phyloP scores from a whole-genome alignment of 768 basidiomycete species.

The Termitomyces eurrhizus region DNA sequence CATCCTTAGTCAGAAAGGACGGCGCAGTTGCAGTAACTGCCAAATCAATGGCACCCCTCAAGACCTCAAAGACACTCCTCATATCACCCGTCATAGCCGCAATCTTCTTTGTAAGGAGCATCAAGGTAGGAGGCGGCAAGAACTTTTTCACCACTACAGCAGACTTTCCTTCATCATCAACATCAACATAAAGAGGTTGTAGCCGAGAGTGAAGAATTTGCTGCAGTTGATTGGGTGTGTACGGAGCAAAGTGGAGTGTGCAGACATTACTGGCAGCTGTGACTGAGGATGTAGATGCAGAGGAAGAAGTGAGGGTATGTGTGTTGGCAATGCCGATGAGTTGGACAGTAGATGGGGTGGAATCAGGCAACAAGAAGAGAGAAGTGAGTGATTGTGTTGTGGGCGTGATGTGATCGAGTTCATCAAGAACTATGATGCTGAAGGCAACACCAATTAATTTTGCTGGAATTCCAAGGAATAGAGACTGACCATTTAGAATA shows the following conservation, averaged over 20 bases:
- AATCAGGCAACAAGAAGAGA: slow-evolving; percentile 65
- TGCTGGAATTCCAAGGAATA: neutral
- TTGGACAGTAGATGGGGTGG: slow-evolving; percentile 50
- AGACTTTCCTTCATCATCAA: slow-evolving; percentile 22
- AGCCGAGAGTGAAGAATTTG: slow-evolving; percentile 67
- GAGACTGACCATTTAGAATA: slow-evolving; percentile 50
- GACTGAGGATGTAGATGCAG: slow-evolving; percentile 28
- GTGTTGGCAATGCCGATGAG: slow-evolving; percentile 88
- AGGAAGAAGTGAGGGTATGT: slow-evolving; percentile 71
- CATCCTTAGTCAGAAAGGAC: slow-evolving; percentile 19
- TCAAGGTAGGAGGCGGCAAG: slow-evolving; percentile 59
- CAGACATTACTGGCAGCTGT: slow-evolving; percentile 39
- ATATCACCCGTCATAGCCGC: slow-evolving; percentile 84
- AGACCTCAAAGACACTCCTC: slow-evolving; percentile 72
- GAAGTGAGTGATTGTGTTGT: slow-evolving; percentile 53
- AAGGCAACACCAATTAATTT: slow-evolving; percentile 14
- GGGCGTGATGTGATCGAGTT: slow-evolving; percentile 78
- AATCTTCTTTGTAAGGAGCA: slow-evolving; percentile 73
- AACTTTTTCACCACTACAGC: slow-evolving; percentile 43
- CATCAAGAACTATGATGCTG: slow-evolving; percentile 80
- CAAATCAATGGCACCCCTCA: slow-evolving; percentile 75
- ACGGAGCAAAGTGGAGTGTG: slow-evolving; percentile 81
- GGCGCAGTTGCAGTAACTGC: slow-evolving; percentile 34
- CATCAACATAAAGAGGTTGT: slow-evolving; percentile 38
- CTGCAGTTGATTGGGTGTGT: slow-evolving; percentile 67